Conservation (phyloP, 768 basidiomycete species). For the Mycena vitilis region DNA sequence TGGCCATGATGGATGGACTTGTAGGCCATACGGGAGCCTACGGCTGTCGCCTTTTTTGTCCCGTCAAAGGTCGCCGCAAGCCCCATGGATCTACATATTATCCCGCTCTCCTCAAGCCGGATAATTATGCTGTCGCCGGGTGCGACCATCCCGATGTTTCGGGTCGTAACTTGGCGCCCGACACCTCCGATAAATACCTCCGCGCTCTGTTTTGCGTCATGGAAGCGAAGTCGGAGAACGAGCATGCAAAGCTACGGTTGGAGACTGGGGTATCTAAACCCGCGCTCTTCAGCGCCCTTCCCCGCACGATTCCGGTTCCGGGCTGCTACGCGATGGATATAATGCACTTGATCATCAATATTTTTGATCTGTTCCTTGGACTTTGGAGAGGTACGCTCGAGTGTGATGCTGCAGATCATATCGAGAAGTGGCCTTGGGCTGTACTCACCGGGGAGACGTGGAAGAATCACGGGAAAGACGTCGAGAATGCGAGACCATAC, state of each 20-base stretch:
- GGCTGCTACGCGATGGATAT: slow-evolving; percentile 46
- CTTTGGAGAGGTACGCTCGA: slow-evolving; percentile 42
- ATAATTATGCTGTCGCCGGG: slow-evolving; percentile 38
- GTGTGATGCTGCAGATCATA: slow-evolving; percentile 38
- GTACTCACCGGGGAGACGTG: slow-evolving; percentile 33
- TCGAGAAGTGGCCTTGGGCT: slow-evolving; percentile 46
- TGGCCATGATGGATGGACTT: slow-evolving; percentile 46
- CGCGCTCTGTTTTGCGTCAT: slow-evolving; percentile 30
- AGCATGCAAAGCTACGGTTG: slow-evolving; percentile 34
- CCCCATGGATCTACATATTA: slow-evolving; percentile 46
- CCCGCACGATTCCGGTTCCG: slow-evolving; percentile 41
- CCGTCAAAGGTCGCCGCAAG: slow-evolving; percentile 45
- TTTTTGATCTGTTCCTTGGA: slow-evolving; percentile 24
- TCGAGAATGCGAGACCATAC: slow-evolving; percentile 26
- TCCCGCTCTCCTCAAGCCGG: slow-evolving; percentile 43
- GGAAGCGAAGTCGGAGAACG: slow-evolving; percentile 29
- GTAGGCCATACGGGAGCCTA: slow-evolving; percentile 50
- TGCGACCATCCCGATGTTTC: slow-evolving; percentile 43
- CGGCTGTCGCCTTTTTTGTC: slow-evolving; percentile 51
- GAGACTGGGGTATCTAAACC: slow-evolving; percentile 50
- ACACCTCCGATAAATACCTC: slow-evolving; percentile 29
- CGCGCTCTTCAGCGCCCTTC: slow-evolving; percentile 47
- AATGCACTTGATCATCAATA: slow-evolving; percentile 49
- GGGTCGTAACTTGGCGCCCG: slow-evolving; percentile 20
- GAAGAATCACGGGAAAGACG: slow-evolving; percentile 34